Percentiles rank a stretch among this genome's conserved stretches.
Conservation (phyloP, 2,329 filamentous ascomycete genomes). For the Westerdykella aurantiaca region DNA sequence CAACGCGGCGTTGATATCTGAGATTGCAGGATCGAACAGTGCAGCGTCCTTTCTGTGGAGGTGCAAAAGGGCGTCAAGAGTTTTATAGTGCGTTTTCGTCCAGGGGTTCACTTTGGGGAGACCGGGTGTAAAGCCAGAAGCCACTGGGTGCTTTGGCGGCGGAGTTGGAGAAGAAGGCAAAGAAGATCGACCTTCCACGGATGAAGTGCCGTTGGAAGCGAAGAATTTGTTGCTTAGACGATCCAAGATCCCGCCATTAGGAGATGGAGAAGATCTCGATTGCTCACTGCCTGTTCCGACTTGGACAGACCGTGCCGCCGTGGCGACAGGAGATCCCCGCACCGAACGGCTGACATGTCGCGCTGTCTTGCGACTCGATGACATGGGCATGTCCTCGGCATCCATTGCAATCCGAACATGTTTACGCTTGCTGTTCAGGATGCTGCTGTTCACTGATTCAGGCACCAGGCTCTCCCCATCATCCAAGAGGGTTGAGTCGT, state of each 20-base stretch:
- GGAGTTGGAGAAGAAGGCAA: neutral
- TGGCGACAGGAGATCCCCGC: too few species aligned
- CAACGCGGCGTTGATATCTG: slow-evolving; percentile 26
- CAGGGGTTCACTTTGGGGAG: slow-evolving; percentile 35
- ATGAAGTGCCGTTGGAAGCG: slow-evolving; percentile 3
- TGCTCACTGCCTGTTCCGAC: too few species aligned
- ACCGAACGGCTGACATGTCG: too few species aligned
- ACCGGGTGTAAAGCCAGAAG: slow-evolving; percentile 14
- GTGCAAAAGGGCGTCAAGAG: slow-evolving; percentile 33
- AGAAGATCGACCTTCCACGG: slow-evolving; percentile 6
- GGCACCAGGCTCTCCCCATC: neutral
- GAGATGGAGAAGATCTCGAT: neutral
- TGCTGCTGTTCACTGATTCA: too few species aligned
- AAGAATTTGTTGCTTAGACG: slow-evolving; percentile 17
- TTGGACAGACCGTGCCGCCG: too few species aligned
- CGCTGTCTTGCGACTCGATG: too few species aligned
- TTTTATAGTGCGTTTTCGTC: slow-evolving; percentile 38
- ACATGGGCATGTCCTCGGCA: too few species aligned
- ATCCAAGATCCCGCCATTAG: slow-evolving; percentile 10
- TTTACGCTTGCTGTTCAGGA: too few species aligned
- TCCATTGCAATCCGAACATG: too few species aligned
- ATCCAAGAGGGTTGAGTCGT: slow-evolving; percentile 12
- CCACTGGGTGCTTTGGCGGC: slow-evolving; percentile 18
- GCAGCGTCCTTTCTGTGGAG: slow-evolving; percentile 26
- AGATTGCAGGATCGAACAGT: slow-evolving; percentile 18